Evolutionary conservation across 1,284 basidiomycete genomes (phyloP).

Genomic region (Ustilago nuda): DNA sequence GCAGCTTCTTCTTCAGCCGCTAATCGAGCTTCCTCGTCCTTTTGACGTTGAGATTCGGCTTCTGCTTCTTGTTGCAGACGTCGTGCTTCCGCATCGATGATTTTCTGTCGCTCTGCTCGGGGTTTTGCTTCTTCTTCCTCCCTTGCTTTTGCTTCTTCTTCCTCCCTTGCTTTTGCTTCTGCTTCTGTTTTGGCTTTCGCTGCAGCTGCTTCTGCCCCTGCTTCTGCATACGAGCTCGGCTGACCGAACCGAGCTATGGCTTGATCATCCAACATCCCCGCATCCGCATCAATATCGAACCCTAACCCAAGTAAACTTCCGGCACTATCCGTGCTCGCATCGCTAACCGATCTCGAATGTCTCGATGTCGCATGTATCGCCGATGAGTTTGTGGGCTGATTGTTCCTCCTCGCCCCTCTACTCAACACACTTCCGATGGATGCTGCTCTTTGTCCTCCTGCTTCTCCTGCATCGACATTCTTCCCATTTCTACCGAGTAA

Average conservation of each 20-base stretch:
- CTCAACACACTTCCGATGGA: slow-evolving; percentile 45
- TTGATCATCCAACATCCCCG: slow-evolving; percentile 55
- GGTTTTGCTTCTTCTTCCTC: slow-evolving; percentile 20
- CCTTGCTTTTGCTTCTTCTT: slow-evolving; percentile 16
- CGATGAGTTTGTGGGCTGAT: not conserved
- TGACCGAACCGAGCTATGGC: slow-evolving; percentile 47
- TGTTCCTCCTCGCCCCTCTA: slow-evolving; percentile 21
- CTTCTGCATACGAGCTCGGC: not conserved
- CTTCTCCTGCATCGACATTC: not conserved
- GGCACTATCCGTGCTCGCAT: slow-evolving; percentile 40
- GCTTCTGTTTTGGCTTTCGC: slow-evolving; percentile 13
- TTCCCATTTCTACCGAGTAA: slow-evolving; percentile 17
- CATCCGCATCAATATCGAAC: slow-evolving; percentile 49
- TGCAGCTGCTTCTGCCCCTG: slow-evolving; percentile 11
- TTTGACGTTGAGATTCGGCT: slow-evolving; percentile 31
- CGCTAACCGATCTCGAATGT: slow-evolving; percentile 34
- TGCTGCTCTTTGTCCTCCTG: slow-evolving; percentile 24
- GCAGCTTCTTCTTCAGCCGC: slow-evolving; percentile 59
- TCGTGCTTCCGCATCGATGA: slow-evolving; percentile 27
- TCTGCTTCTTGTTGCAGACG: slow-evolving; percentile 36
- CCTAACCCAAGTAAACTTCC: slow-evolving; percentile 27
- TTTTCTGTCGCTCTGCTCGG: slow-evolving; percentile 23
- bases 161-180: slow-evolving; percentile 11
- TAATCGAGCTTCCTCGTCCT: slow-evolving; percentile 47
- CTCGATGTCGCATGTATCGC: slow-evolving; percentile 12